Evolutionary conservation across 345 rosid genomes (phyloP).

Genomic region (Citrus hindsii): DNA sequence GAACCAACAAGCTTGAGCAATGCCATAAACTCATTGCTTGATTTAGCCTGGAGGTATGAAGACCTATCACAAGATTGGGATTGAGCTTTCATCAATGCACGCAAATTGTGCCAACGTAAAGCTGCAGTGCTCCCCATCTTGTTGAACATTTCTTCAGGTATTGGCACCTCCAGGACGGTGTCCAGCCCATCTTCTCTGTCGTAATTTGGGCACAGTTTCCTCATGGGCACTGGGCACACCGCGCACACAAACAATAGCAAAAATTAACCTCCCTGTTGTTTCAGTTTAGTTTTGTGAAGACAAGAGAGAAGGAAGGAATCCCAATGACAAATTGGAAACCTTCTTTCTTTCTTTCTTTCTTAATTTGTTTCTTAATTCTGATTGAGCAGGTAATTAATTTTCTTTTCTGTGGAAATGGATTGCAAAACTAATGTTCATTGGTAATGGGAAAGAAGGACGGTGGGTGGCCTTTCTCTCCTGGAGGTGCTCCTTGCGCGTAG

Average conservation of each 20-base stretch:
- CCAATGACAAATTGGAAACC: neutral
- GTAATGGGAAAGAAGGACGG: neutral
- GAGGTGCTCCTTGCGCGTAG: constrained; percentile 57
- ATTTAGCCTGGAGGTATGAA: constrained; percentile 61
- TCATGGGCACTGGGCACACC: constrained; percentile 24
- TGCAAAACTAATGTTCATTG: neutral
- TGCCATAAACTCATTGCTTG: constrained; percentile 75
- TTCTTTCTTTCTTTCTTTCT: neutral
- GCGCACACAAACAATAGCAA: too few relatives aligned
- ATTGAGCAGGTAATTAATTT: neutral
- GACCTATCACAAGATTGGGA: constrained; percentile 18
- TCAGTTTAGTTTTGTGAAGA: neutral
- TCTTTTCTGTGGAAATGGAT: constrained; percentile 1
- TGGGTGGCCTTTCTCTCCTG: constrained; percentile 4
- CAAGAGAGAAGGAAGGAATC: too few relatives aligned
- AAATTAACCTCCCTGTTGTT: neutral
- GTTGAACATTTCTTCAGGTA: constrained; percentile 73
- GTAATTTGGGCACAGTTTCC: constrained; percentile 61
- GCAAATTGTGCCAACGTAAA: constrained; percentile 78
- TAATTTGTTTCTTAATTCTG: constrained; percentile 15
- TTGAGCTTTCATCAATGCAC: constrained; percentile 68
- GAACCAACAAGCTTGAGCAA: constrained; percentile 91
- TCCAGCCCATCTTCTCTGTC: constrained; percentile 59
- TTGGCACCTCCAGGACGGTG: constrained; percentile 73
- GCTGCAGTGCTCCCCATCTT: constrained; percentile 57